A percentile compares a stretch with the other conserved stretches of the same genome.
Conservation (phyloP, 495 filamentous ascomycete species). For the Immersiella caudata region DNA sequence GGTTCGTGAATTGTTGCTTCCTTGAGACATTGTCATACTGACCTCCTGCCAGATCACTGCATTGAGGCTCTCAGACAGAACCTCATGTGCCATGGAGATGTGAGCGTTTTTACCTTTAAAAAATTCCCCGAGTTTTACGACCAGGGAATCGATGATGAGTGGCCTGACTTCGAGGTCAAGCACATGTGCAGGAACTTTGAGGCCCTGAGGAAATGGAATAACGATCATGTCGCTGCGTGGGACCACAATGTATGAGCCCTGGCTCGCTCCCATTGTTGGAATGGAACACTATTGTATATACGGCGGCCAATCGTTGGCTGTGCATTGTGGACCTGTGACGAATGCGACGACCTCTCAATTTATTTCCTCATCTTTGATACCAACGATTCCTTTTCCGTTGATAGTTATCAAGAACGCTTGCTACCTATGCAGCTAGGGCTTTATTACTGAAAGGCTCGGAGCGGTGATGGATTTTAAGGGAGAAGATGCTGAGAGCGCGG, state of each 20-base stretch:
- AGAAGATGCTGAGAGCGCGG: too few species aligned
- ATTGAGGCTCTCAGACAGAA: slow-evolving; percentile 55
- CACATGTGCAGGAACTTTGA: slow-evolving; percentile 57
- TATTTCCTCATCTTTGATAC: too few species aligned
- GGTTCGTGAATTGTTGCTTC: slow-evolving; percentile 13
- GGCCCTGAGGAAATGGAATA: slow-evolving; percentile 50
- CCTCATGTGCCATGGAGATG: slow-evolving; percentile 54
- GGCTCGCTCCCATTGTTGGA: not conserved
- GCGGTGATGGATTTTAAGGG: too few species aligned
- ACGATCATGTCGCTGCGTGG: slow-evolving; percentile 52
- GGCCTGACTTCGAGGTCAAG: slow-evolving; percentile 52
- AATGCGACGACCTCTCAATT: too few species aligned
- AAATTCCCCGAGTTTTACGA: slow-evolving; percentile 36
- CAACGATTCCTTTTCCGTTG: too few species aligned
- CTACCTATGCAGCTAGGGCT: too few species aligned
- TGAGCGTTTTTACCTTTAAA: slow-evolving; percentile 56
- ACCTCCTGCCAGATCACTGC: slow-evolving; percentile 45
- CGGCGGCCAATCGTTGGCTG: too few species aligned
- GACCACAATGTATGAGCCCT: slow-evolving; percentile 30
- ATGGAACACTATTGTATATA: too few species aligned
- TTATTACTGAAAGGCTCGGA: too few species aligned
- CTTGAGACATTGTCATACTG: not conserved
- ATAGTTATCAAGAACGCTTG: too few species aligned
- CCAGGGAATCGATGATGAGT: slow-evolving; percentile 43
- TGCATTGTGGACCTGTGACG: too few species aligned